These are phyloP conservation scores for Nannochloropsis gaditana DNA, from an alignment of 108 stramenopile species.

Conservation along the genomic window DNA sequence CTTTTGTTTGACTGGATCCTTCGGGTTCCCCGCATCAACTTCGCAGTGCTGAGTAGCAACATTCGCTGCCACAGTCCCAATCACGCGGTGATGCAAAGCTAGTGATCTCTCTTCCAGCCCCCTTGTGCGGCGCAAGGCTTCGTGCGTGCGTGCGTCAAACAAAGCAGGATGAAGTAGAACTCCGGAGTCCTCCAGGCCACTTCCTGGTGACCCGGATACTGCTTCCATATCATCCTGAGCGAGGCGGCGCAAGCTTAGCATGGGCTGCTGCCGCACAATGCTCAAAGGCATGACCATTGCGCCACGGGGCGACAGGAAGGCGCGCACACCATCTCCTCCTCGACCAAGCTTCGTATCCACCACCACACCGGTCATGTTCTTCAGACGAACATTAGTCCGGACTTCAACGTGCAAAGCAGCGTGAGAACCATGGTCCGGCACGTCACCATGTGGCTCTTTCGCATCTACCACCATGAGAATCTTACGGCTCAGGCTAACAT, in stretches of 20 bases:
- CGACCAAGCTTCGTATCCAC: background rate
- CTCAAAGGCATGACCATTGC: constrained; percentile 1
- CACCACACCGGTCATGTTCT: constrained; percentile 7
- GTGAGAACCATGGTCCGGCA: background rate
- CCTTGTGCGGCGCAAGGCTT: background rate
- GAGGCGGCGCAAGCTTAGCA: background rate
- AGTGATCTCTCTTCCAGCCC: constrained; percentile 4
- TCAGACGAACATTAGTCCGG: background rate
- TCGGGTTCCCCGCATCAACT: too few species aligned
- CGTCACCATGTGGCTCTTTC: background rate
- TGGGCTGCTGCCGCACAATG: constrained; percentile 8
- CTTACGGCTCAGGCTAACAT: constrained; percentile 11
- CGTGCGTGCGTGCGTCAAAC: constrained; percentile 19
- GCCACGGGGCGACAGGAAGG: background rate
- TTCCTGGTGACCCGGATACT: background rate
- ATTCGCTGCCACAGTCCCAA: background rate
- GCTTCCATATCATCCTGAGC: background rate
- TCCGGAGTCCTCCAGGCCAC: background rate
- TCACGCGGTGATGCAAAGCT: background rate
- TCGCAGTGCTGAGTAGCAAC: background rate
- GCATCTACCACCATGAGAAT: constrained; percentile 18
- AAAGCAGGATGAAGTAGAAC: constrained; percentile 17
- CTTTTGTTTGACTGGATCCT: too few species aligned
- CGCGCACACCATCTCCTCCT: constrained; percentile 1
- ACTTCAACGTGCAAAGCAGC: background rate